Percentiles rank a stretch among this genome's conserved stretches.
Conservation (phyloP, 1,139 yeast genomes). For the Geotrichum klebahnii region DNA sequence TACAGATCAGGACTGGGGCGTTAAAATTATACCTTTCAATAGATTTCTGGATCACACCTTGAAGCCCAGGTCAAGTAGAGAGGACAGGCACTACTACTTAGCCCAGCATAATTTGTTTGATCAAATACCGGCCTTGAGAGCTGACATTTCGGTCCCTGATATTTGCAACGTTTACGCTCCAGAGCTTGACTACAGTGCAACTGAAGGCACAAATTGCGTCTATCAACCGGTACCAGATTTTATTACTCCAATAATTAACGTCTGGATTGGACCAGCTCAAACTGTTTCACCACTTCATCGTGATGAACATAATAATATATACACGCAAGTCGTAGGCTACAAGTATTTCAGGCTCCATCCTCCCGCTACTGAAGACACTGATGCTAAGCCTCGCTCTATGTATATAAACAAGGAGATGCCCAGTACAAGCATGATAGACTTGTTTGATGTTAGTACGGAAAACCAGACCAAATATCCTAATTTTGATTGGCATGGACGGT, state of each 20-base stretch:
- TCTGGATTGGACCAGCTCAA: slow-evolving; percentile 33
- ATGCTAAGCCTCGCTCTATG: slow-evolving; percentile 12
- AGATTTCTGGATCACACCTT: slow-evolving; percentile 18
- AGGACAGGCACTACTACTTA: slow-evolving; percentile 23
- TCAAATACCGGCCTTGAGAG: slow-evolving; percentile 25
- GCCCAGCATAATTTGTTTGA: slow-evolving; percentile 29
- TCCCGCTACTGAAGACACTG: slow-evolving; percentile 9
- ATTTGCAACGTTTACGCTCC: slow-evolving; percentile 19
- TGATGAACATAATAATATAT: slow-evolving; percentile 29
- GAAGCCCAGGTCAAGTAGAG: too few species aligned
- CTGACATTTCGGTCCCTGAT: slow-evolving; percentile 28
- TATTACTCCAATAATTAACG: slow-evolving; percentile 24
- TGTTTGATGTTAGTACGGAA: slow-evolving; percentile 18
- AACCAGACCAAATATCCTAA: slow-evolving; percentile 24
- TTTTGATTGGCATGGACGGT: slow-evolving; percentile 29
- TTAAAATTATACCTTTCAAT: slow-evolving; percentile 24
- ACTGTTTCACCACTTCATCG: slow-evolving; percentile 33
- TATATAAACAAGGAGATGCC: slow-evolving; percentile 24
- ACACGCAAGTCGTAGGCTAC: slow-evolving; percentile 32
- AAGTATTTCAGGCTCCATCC: slow-evolving; percentile 30
- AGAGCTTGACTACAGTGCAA: background rate
- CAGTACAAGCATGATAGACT: slow-evolving; percentile 29
- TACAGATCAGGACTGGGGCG: slow-evolving; percentile 27
- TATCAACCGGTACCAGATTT: slow-evolving; percentile 4
- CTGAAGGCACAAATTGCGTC: background rate